These are phyloP conservation scores for Kalaharituber pfeilii DNA, from an alignment of 2,329 filamentous ascomycete genomes.

Conservation along the genomic window DNA sequence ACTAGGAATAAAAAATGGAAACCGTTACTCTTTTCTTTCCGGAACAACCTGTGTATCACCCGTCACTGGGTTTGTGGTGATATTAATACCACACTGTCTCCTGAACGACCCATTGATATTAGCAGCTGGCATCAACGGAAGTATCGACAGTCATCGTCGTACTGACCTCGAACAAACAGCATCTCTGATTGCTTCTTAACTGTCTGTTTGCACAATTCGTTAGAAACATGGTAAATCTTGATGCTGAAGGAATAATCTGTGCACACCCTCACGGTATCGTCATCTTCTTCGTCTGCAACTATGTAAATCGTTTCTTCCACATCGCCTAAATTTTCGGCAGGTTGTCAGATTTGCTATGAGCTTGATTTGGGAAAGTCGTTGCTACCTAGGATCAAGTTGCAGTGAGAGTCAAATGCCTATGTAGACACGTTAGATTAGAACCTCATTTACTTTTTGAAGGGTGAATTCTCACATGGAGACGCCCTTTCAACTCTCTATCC, in stretches of 20 bases:
- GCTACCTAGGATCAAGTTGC: conserved; percentile 64
- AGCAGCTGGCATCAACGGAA: neutral
- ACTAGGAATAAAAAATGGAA: neutral
- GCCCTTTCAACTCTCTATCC: conserved; percentile 85
- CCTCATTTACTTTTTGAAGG: neutral
- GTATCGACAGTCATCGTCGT: neutral
- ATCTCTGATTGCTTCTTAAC: conserved; percentile 96
- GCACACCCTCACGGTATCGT: conserved; percentile 56
- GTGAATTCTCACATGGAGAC: conserved; percentile 61
- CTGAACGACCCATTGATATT: conserved; percentile 1
- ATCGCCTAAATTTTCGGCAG: conserved; percentile 57
- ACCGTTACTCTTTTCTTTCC: neutral
- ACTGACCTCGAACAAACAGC: conserved; percentile 82
- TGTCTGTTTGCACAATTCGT: too few species aligned
- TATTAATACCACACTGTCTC: conserved; percentile 20
- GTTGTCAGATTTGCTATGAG: too few species aligned
- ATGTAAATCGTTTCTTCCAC: conserved; percentile 95
- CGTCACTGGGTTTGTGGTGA: conserved; percentile 15
- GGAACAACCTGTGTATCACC: neutral
- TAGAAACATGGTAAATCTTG: too few species aligned
- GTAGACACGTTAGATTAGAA: neutral
- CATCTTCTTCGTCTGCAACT: conserved; percentile 71
- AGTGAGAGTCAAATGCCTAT: conserved; percentile 95
- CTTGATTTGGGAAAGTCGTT: too few species aligned
- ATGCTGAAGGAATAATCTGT: conserved; percentile 1